A percentile compares a stretch with the other conserved stretches of the same genome.
Evolutionary conservation across 345 rosid genomes (phyloP).

Genomic region (Moringa oleifera): DNA sequence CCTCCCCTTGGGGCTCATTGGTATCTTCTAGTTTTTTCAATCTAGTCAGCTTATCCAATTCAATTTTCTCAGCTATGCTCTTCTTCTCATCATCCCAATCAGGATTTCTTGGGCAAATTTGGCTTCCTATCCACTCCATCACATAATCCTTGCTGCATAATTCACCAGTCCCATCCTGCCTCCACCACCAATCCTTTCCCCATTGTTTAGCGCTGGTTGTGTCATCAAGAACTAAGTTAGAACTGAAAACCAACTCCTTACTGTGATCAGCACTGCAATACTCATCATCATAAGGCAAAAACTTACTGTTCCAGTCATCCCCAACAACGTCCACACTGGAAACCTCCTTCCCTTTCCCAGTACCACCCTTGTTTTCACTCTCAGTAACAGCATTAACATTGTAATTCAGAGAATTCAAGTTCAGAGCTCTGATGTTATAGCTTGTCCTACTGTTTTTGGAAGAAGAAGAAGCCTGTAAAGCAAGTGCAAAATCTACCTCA

Average conservation of each 20-base stretch:
- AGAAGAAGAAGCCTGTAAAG: constrained; percentile 90
- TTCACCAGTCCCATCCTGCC: constrained; percentile 91
- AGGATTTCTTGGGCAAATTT: constrained; percentile 62
- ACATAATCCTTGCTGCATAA: constrained; percentile 91
- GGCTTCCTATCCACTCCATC: constrained; percentile 98
- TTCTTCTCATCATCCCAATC: constrained; percentile 84
- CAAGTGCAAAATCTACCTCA: constrained; percentile 91
- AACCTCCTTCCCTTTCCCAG: constrained; percentile 75
- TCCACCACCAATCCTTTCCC: constrained; percentile 99
- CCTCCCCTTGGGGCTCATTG: constrained; percentile 28
- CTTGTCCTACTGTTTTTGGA: constrained; percentile 61
- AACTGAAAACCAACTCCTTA: constrained; percentile 52
- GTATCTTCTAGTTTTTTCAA: constrained; percentile 41
- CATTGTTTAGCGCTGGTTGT: constrained; percentile 55
- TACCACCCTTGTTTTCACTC: constrained; percentile 27
- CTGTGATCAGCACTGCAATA: constrained; percentile 34
- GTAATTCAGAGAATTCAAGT: constrained; percentile 40
- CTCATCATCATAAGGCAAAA: constrained; percentile 55
- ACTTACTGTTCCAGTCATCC: constrained; percentile 59
- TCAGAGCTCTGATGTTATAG: constrained; percentile 52
- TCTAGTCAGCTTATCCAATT: constrained; percentile 31
- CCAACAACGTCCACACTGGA: constrained; percentile 42
- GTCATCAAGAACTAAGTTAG: constrained; percentile 37
- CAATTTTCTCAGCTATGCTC: constrained; percentile 38
- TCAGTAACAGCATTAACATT: constrained; percentile 42